Conservation (phyloP, 805 yeast genomes). For the Spathaspora hagerdaliae region DNA sequence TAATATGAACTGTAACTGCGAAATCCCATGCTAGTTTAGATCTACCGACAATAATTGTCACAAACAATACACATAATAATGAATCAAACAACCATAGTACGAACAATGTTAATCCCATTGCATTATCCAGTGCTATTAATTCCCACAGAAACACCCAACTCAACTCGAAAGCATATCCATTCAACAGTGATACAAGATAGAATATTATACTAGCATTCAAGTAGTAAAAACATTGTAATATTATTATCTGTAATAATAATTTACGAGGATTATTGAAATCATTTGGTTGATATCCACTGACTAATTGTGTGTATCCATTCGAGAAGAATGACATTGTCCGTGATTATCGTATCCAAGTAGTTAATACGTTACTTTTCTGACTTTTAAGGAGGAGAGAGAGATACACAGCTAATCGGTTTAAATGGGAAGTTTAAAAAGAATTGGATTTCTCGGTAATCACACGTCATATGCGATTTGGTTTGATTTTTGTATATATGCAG, state of each 20-base stretch:
- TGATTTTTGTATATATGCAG: too few relatives aligned
- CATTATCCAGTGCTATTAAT: conserved; percentile 64
- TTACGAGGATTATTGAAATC: conserved; percentile 32
- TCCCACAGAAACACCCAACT: conserved; percentile 83
- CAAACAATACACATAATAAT: conserved; percentile 75
- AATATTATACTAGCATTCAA: conserved; percentile 65
- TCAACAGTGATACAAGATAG: conserved; percentile 57
- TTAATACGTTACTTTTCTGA: too few relatives aligned
- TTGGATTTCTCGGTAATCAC: too few relatives aligned
- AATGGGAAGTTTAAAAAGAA: too few relatives aligned
- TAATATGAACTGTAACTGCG: conserved; percentile 86
- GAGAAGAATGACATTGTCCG: conserved; percentile 1
- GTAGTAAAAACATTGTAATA: conserved; percentile 78
- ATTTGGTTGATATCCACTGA: conserved; percentile 19
- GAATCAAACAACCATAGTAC: conserved; percentile 81
- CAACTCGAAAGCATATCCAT: conserved; percentile 66
- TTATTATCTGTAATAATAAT: conserved; percentile 58
- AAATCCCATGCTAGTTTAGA: conserved; percentile 95
- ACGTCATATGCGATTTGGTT: too few relatives aligned
- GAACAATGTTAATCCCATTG: conserved; percentile 74
- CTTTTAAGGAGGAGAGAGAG: too few relatives aligned
- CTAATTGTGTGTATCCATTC: conserved; percentile 21
- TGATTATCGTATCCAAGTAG: too few relatives aligned
- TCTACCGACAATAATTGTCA: conserved; percentile 85
- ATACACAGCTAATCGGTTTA: too few relatives aligned